phyloP scores from a whole-genome alignment of 202 grass and related monocot genomes.

The Dendrocalamus latiflorus region DNA sequence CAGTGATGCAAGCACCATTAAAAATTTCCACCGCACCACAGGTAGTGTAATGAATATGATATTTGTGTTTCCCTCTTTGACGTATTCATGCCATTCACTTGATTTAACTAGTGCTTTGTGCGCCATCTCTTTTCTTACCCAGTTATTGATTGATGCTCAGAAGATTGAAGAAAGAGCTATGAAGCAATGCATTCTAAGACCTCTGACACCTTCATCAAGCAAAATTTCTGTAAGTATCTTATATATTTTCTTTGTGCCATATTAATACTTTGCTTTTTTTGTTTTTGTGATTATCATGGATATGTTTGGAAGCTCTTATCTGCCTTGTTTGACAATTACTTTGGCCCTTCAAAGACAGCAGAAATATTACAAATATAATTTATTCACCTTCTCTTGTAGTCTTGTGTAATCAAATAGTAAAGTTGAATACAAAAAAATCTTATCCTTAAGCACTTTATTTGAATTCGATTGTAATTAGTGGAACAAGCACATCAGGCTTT shows the following conservation, averaged over 20 bases:
- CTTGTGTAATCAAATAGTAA: neutral
- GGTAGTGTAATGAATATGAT: constrained; percentile 43
- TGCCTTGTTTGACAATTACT: neutral
- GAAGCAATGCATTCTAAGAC: constrained; percentile 57
- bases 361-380: neutral
- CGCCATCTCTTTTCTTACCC: neutral
- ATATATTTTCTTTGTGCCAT: neutral
- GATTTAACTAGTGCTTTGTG: constrained; percentile 4
- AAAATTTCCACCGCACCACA: constrained; percentile 58
- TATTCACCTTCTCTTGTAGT: neutral
- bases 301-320: neutral
- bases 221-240: constrained; percentile 42
- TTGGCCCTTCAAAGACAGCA: neutral
- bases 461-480: neutral
- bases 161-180: constrained; percentile 67
- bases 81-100: neutral
- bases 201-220: constrained; percentile 43
- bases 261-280: constrained; percentile 5
- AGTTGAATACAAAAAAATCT: neutral
- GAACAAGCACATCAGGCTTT: neutral
- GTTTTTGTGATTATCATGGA: neutral
- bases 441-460: neutral
- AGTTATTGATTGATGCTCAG: constrained; percentile 60
- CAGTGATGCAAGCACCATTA: constrained; percentile 64
- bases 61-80: constrained; percentile 3